A percentile compares a stretch with the other conserved stretches of the same genome.
phyloP scores from a whole-genome alignment of 2,329 filamentous ascomycete genomes.

The Metarhizium sp. region DNA sequence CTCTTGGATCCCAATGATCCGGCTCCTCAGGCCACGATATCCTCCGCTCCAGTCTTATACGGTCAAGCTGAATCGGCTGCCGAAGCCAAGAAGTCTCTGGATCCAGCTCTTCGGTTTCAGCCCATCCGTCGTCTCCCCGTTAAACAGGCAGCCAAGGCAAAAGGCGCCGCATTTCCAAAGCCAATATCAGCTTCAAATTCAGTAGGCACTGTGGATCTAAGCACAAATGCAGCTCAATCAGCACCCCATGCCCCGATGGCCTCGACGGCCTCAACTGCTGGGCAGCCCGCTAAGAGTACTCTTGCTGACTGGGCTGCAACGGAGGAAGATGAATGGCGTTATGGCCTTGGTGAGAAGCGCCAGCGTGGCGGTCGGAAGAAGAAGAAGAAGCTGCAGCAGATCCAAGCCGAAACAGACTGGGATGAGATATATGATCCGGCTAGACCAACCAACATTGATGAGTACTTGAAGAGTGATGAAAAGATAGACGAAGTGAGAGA shows the following conservation, averaged over 20 bases:
- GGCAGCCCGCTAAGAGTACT: constrained; percentile 48
- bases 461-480: constrained; percentile 78
- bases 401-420: constrained; percentile 64
- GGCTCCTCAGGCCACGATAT: constrained; percentile 54
- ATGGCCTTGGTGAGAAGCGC: constrained; percentile 52
- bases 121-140: constrained; percentile 69
- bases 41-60: constrained; percentile 66
- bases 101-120: constrained; percentile 69
- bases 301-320: constrained; percentile 73
- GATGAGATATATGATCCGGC: constrained; percentile 84
- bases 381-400: constrained; percentile 57
- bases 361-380: constrained; percentile 72
- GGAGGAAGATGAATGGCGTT: constrained; percentile 74
- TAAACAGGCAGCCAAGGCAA: constrained; percentile 45
- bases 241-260: constrained; percentile 22
- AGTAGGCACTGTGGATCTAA: neutral
- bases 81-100: constrained; percentile 50
- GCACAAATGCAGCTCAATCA: neutral
- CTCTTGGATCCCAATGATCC: constrained; percentile 55
- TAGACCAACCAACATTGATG: constrained; percentile 73
- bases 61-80: constrained; percentile 40
- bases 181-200: constrained; percentile 23
- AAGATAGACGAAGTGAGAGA: constrained; percentile 70
- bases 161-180: constrained; percentile 48
- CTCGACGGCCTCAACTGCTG: constrained; percentile 17